Evolutionary conservation across 2,329 filamentous ascomycete genomes (phyloP).

Genomic region (Aspergillus persii): DNA sequence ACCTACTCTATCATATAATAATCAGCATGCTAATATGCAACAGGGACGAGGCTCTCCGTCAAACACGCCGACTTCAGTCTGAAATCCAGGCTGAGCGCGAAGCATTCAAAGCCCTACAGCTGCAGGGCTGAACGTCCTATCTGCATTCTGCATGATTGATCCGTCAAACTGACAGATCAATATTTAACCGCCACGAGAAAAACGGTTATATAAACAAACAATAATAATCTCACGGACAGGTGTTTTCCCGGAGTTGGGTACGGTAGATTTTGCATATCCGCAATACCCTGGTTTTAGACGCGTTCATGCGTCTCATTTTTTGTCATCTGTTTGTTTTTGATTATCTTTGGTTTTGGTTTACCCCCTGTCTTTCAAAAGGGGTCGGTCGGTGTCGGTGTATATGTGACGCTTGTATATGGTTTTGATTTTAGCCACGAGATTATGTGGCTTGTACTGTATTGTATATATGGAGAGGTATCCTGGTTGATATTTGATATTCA

Average conservation of each 20-base stretch:
- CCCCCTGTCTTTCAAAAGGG: not conserved
- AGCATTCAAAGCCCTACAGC: slow-evolving; percentile 54
- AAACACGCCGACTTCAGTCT: slow-evolving; percentile 67
- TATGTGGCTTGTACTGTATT: not conserved
- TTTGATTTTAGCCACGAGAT: not conserved
- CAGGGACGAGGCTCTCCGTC: slow-evolving; percentile 69
- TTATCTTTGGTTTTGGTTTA: not conserved
- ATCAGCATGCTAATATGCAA: slow-evolving; percentile 18
- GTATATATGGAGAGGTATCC: not conserved
- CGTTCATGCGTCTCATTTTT: not conserved
- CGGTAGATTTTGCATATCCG: not conserved
- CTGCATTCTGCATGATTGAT: not conserved
- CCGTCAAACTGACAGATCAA: not conserved
- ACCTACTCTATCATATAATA: slow-evolving; percentile 1
- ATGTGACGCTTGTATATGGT: not conserved
- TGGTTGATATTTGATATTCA: not conserved
- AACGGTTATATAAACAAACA: not conserved
- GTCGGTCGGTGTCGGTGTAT: not conserved
- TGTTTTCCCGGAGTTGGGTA: not conserved
- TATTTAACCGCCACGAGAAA: not conserved
- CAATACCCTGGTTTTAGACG: not conserved
- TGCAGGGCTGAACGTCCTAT: slow-evolving; percentile 33
- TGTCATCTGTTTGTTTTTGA: not conserved
- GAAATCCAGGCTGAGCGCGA: slow-evolving; percentile 64
- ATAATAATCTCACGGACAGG: not conserved